Base-by-base conservation (phyloP, 305 asterid genomes). In the Ajuga reptans region DNA sequence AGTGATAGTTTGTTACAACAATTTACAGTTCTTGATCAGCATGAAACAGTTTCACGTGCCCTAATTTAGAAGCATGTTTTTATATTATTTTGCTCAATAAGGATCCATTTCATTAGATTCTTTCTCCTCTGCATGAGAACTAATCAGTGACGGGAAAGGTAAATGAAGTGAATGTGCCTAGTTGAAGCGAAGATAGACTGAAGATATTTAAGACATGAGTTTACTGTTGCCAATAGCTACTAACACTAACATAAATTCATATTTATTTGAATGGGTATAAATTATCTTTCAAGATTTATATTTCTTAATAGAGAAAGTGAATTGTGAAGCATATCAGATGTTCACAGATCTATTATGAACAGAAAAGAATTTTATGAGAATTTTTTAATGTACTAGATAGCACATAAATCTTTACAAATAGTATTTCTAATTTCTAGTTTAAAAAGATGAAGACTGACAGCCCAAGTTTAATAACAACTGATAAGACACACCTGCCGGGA, bases 401-500 rank as follows among this genome's bases (percentile, higher is more conserved):
- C 53, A 53, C 50, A 39, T 18, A 33, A 43, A 60, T 24, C 14
- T 24, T 15, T 21, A 45, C 1, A 61, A 61, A 24, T 41, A 49
- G 61, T 27, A 53, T 49, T 36, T 41, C 9, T 50, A 46, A 36
- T 46, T 49, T 63, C 69, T 61, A 66, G 17, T 16, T 14, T 45
- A n/a, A 53, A 56, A 54, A 43, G 5, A 15, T 49, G 64, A 27
- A 14, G 55, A 41, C 5, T 11, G 51, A 69, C 29, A 4, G 51
- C 55, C 45, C 9, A 56, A 14, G 27, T 3, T 31, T 3, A 31
- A 31, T 31, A 31, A 31, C 24, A 59, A 66, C 49, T 17, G 39
- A 66, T 46, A 71, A 56, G 36, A 66, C 71, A 75, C 72, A 90
- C 97, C 96, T 92, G 98, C 42, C 98, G 91, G 64, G 97, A 88